phyloP scores from a whole-genome alignment of 1,139 yeast genomes.

The Candida mesenterica region DNA sequence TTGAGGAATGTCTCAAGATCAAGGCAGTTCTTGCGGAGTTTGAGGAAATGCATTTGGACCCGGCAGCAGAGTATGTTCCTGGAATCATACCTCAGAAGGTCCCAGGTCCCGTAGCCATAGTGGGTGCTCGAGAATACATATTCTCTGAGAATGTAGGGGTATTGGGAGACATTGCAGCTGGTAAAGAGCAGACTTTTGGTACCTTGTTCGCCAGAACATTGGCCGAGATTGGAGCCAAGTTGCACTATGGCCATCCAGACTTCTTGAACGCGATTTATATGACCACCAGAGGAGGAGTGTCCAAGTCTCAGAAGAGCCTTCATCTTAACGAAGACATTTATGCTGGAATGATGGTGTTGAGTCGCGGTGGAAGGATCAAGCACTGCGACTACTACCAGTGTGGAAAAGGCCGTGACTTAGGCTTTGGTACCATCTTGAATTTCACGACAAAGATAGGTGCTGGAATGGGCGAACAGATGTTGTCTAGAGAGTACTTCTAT shows the following conservation, averaged over 20 bases:
- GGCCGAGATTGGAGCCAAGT: conserved; percentile 82
- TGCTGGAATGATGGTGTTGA: conserved; percentile 83
- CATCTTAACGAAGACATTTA: conserved; percentile 89
- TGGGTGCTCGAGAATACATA: conserved; percentile 87
- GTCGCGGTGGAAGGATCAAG: conserved; percentile 82
- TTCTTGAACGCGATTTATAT: conserved; percentile 79
- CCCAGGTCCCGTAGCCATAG: conserved; percentile 67
- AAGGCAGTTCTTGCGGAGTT: conserved; percentile 77
- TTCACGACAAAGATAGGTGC: conserved; percentile 90
- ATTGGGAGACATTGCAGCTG: conserved; percentile 89
- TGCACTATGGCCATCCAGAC: conserved; percentile 93
- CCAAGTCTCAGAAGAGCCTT: conserved; percentile 83
- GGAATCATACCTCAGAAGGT: conserved; percentile 32
- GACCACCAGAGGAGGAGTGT: conserved; percentile 89
- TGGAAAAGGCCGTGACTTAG: conserved; percentile 89
- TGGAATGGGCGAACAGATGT: conserved; percentile 91
- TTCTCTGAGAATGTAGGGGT: conserved; percentile 86
- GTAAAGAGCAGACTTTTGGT: conserved; percentile 91
- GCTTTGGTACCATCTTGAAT: conserved; percentile 79
- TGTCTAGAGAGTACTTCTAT: conserved; percentile 81
- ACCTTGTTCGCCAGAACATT: conserved; percentile 83
- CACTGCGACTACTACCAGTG: conserved; percentile 89
- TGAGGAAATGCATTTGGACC: conserved; percentile 53
- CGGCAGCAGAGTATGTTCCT: conserved; percentile 45
- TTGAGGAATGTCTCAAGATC: conserved; percentile 82